A percentile compares a stretch with the other conserved stretches of the same genome.
Evolutionary conservation across 495 filamentous ascomycete genomes (phyloP).

Genomic region (Penicillium taxi): DNA sequence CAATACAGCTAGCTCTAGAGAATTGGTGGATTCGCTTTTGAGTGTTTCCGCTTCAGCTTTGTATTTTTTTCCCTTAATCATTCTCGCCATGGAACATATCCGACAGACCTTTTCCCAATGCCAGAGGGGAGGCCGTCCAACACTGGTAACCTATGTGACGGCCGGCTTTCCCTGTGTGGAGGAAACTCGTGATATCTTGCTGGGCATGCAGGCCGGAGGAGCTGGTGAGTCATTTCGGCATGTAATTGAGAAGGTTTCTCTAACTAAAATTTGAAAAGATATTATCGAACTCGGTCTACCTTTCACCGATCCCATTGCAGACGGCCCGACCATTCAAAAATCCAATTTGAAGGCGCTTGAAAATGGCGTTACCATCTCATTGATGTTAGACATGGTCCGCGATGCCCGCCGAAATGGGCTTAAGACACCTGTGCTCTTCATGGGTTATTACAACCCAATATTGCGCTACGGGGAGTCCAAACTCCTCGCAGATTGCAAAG

Average conservation of each 20-base stretch:
- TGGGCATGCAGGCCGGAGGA: conserved; percentile 81
- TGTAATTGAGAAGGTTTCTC: not conserved
- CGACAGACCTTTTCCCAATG: conserved; percentile 32
- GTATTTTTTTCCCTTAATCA: no score
- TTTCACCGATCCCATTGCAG: conserved; percentile 96
- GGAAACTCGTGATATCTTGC: conserved; percentile 64
- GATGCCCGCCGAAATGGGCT: conserved; percentile 68
- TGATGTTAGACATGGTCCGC: conserved; percentile 70
- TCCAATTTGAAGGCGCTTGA: conserved; percentile 80
- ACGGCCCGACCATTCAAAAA: conserved; percentile 90
- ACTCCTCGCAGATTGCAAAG: conserved; percentile 75
- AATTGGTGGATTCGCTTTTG: no score
- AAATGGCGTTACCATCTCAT: conserved; percentile 77
- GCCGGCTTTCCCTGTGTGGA: conserved; percentile 70
- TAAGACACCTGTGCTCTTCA: conserved; percentile 75
- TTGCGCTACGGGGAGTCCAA: conserved; percentile 87
- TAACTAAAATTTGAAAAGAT: conserved; percentile 24
- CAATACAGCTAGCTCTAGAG: no score
- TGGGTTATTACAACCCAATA: conserved; percentile 99
- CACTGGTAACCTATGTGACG: conserved; percentile 83
- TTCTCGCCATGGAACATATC: conserved; percentile 3
- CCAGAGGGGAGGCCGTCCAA: conserved; percentile 48
- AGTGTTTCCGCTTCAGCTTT: no score
- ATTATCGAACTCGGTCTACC: conserved; percentile 59
- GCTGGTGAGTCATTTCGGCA: conserved; percentile 48